These are phyloP conservation scores for Erodium texanum DNA, from an alignment of 441 rosid genomes.

Conservation along the genomic window DNA sequence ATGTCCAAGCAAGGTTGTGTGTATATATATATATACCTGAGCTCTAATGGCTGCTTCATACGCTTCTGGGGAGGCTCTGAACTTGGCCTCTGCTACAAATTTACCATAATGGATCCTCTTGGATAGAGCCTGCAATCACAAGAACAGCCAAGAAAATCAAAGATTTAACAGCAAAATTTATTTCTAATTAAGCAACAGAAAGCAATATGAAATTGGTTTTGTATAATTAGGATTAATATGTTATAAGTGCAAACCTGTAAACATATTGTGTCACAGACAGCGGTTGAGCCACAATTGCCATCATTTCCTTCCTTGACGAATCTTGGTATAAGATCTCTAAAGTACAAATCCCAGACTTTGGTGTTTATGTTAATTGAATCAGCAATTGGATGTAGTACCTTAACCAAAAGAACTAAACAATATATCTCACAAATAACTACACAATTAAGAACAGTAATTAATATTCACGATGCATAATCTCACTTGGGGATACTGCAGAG, in stretches of 20 bases:
- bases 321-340: slow-evolving; percentile 70
- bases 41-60: slow-evolving; percentile 54
- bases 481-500: slow-evolving; percentile 75
- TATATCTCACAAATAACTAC: neutral
- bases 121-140: slow-evolving; percentile 57
- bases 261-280: slow-evolving; percentile 82
- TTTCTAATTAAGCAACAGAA: neutral
- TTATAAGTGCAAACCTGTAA: slow-evolving; percentile 47
- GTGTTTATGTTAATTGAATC: slow-evolving; percentile 70
- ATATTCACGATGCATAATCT: neutral
- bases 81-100: slow-evolving; percentile 90
- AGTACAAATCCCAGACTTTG: slow-evolving; percentile 81
- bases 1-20: slow-evolving; percentile 2
- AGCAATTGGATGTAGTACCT: slow-evolving; percentile 52
- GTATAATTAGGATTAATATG: neutral
- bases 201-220: neutral
- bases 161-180: neutral
- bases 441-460: neutral
- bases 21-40: slow-evolving; percentile 45
- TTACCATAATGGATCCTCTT: slow-evolving; percentile 92
- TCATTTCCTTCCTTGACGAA: slow-evolving; percentile 75
- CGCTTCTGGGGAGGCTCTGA: slow-evolving; percentile 49
- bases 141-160: neutral
- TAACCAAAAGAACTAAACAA: neutral
- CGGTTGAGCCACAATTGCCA: slow-evolving; percentile 84